Evolutionary conservation across 306 rosid genomes (phyloP).

Genomic region (Bauhinia variegata): DNA sequence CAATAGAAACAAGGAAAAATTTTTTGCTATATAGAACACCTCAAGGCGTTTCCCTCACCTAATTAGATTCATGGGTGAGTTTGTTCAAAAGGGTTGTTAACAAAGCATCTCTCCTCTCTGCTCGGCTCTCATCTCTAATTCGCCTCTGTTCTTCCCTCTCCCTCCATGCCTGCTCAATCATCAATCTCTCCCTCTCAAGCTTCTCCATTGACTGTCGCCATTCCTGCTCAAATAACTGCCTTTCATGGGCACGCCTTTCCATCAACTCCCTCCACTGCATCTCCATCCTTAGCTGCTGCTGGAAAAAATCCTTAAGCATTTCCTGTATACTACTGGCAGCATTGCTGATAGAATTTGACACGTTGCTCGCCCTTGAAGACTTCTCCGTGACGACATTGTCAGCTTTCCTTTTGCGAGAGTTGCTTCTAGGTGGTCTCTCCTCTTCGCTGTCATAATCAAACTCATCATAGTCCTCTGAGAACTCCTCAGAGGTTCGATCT

Average conservation of each 20-base stretch:
- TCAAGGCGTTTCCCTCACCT: too few species aligned
- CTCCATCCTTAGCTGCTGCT: slow-evolving; percentile 81
- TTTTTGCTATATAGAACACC: too few species aligned
- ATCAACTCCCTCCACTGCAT: slow-evolving; percentile 85
- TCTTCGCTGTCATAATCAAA: slow-evolving; percentile 58
- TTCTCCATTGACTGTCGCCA: slow-evolving; percentile 81
- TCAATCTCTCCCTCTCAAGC: slow-evolving; percentile 79
- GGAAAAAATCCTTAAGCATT: slow-evolving; percentile 68
- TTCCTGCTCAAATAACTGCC: slow-evolving; percentile 75
- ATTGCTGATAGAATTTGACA: slow-evolving; percentile 32
- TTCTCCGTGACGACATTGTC: slow-evolving; percentile 41
- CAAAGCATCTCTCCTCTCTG: slow-evolving; percentile 81
- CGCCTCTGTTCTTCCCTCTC: slow-evolving; percentile 89
- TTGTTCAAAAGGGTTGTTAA: slow-evolving; percentile 72
- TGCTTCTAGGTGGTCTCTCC: slow-evolving; percentile 59
- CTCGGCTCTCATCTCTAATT: slow-evolving; percentile 76
- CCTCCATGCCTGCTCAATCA: slow-evolving; percentile 78
- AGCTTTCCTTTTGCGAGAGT: slow-evolving; percentile 63
- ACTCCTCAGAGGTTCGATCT: slow-evolving; percentile 66
- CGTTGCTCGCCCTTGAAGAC: slow-evolving; percentile 45
- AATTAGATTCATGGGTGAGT: slow-evolving; percentile 55
- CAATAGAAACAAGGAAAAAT: too few species aligned
- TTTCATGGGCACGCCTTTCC: slow-evolving; percentile 64
- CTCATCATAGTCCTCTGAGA: slow-evolving; percentile 66
- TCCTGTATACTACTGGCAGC: slow-evolving; percentile 45